Evolutionary conservation across 139 green algal species (phyloP), one percentile per base, ranked within the genome.

Genomic region (Micractinium sp.): DNA sequence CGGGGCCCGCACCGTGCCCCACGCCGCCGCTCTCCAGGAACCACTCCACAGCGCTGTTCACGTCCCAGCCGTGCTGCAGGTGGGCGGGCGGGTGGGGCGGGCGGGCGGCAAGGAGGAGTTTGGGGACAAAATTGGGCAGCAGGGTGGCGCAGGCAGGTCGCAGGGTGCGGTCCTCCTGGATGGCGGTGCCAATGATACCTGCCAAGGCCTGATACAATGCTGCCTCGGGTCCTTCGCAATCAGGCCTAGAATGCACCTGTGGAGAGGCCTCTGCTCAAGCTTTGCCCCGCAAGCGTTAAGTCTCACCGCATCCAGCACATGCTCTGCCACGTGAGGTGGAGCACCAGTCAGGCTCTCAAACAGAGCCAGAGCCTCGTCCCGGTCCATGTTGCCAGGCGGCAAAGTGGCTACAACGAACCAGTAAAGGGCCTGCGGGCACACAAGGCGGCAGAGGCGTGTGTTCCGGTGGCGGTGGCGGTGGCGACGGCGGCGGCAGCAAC

Each of bases 11-110:
- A 2, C 87, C 87, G 16, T 84, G 69, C 27, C 87, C 87, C 67
- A 90, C 87, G 3, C 87, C 80, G n/a, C 80, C 87, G 29, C 56
- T 74, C 71, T 90, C 87, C 47, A 90, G 33, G n/a, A 56, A 90
- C 36, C 85, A 90, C 14, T 76, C 74, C 1, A 90, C 80, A 4
- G 75, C 39, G n/a, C 60, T 85, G 66, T 90, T 73, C 31, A 90
- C 53, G 31, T 90, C 87, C 71, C 85, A 63, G 22, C 61, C 47
- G 9, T 74, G 81, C 81, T 60, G 41, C 39, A 67, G 27, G 63
- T 27, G 18, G 14, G 63, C 22, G 20, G 20, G 22, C 63, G 18
- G 63, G 20, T 31, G 63, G 63, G 63, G 16, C 60, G 12, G 20
- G 4, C 18, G 63, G 22, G 63, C 63, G 20, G 16, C 60, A 67